Conservation (phyloP, 1,284 basidiomycete species). For the Apiotrichum laibachii region DNA sequence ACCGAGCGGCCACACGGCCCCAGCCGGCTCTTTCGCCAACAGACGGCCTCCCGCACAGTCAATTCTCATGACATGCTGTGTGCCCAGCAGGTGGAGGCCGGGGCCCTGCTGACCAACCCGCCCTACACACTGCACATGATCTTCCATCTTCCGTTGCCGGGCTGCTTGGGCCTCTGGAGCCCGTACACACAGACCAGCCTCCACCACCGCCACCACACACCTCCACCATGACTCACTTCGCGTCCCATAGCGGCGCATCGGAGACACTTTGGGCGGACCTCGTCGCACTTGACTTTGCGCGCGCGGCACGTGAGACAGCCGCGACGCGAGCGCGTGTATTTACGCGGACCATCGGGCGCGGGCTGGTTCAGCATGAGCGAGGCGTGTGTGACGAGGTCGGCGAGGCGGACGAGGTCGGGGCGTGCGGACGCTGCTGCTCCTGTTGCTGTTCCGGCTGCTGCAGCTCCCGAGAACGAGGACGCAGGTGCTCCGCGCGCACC, state of each 20-base stretch:
- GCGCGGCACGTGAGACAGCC: constrained; percentile 15
- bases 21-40: no score
- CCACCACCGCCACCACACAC: not conserved
- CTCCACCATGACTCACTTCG: constrained; percentile 2
- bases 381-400: constrained; percentile 10
- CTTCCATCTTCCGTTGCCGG: no score
- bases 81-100: no score
- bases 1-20: no score
- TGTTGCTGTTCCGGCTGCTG: not conserved
- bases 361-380: constrained; percentile 7
- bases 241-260: constrained; percentile 8
- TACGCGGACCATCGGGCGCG: not conserved
- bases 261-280: constrained; percentile 28
- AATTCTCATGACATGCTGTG: no score
- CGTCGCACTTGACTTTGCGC: constrained; percentile 22
- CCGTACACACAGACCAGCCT: not conserved
- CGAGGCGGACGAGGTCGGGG: constrained; percentile 10
- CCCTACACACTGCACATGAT: no score
- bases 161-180: no score
- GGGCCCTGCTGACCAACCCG: no score
- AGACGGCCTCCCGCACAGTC: no score
- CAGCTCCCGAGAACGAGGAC: not conserved
- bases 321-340: constrained; percentile 9
- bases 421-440: not conserved
- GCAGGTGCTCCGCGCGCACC: not conserved